phyloP scores from a whole-genome alignment of 805 yeast genomes.

The Phaffomyces thermotolerans region DNA sequence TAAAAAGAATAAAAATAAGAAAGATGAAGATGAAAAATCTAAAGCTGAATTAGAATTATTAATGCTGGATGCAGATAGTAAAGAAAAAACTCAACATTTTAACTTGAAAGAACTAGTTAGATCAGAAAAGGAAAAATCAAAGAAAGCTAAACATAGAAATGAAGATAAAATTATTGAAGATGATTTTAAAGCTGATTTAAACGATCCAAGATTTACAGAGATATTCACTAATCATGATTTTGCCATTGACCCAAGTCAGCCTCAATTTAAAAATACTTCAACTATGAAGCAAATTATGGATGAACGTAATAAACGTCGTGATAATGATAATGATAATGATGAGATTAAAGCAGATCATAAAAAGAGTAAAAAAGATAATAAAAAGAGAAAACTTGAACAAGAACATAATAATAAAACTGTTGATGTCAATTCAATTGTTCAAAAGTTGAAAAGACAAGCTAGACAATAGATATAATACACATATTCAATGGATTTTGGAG shows the following conservation, averaged over 20 bases:
- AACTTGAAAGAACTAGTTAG: constrained; percentile 70
- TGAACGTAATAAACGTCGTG: constrained; percentile 57
- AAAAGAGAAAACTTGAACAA: constrained; percentile 8
- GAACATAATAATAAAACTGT: background rate
- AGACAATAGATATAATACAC: background rate
- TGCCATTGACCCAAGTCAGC: constrained; percentile 89
- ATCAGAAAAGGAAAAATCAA: constrained; percentile 58
- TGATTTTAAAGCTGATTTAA: constrained; percentile 58
- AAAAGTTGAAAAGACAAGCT: constrained; percentile 8
- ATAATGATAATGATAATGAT: constrained; percentile 10
- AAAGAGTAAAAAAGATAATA: constrained; percentile 10
- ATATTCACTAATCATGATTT: constrained; percentile 80
- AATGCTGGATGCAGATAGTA: constrained; percentile 38
- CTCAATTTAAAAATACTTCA: constrained; percentile 82
- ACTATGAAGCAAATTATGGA: constrained; percentile 79
- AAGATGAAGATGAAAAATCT: constrained; percentile 30
- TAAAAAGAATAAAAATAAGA: background rate
- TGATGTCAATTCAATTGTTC: constrained; percentile 7
- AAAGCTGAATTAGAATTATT: constrained; percentile 69
- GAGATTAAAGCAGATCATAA: background rate
- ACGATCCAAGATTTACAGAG: constrained; percentile 81
- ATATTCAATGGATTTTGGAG: no score
- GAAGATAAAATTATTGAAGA: constrained; percentile 47
- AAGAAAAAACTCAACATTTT: constrained; percentile 52
- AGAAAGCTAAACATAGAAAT: constrained; percentile 38